Evolutionary conservation across 768 basidiomycete species (phyloP).

Genomic region (Auricularia heimuer): DNA sequence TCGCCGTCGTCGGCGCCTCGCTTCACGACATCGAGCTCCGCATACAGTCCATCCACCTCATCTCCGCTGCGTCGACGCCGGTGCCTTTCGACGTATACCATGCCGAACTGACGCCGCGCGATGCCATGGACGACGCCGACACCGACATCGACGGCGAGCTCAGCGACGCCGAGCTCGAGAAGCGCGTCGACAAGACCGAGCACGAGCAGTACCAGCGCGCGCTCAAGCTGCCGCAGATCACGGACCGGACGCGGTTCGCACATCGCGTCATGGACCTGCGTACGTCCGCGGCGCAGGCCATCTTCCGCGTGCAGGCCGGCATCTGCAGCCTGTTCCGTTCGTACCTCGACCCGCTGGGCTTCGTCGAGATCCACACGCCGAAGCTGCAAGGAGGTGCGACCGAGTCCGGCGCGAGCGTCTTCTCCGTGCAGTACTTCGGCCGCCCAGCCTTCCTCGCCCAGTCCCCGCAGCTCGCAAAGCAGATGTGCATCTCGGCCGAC

Average conservation of each 20-base stretch:
- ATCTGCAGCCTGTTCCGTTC: constrained; percentile 35
- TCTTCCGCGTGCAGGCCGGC: constrained; percentile 37
- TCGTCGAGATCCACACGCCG: constrained; percentile 43
- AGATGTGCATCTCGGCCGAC: constrained; percentile 46
- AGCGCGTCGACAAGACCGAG: constrained; percentile 1
- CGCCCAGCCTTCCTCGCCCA: constrained; percentile 42
- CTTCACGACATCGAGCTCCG: constrained; percentile 34
- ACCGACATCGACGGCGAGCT: constrained; percentile 16
- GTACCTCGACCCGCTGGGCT: constrained; percentile 31
- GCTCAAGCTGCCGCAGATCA: constrained; percentile 13
- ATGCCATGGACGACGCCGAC: not conserved
- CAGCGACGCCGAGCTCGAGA: not conserved
- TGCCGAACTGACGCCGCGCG: not conserved
- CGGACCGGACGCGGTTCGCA: constrained; percentile 35
- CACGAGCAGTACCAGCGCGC: constrained; percentile 4
- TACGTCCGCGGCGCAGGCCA: constrained; percentile 37
- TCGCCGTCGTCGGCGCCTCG: constrained; percentile 28
- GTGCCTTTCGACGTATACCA: not conserved
- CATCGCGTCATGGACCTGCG: constrained; percentile 44
- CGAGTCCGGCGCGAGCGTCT: constrained; percentile 40
- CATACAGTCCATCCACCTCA: constrained; percentile 15
- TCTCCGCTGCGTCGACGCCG: constrained; percentile 10
- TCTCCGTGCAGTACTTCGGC: constrained; percentile 45
- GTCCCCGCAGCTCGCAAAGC: constrained; percentile 43
- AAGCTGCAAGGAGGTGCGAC: constrained; percentile 45